Conservation (phyloP, 2,329 filamentous ascomycete species). For the Phaeoacremonium minimum region DNA sequence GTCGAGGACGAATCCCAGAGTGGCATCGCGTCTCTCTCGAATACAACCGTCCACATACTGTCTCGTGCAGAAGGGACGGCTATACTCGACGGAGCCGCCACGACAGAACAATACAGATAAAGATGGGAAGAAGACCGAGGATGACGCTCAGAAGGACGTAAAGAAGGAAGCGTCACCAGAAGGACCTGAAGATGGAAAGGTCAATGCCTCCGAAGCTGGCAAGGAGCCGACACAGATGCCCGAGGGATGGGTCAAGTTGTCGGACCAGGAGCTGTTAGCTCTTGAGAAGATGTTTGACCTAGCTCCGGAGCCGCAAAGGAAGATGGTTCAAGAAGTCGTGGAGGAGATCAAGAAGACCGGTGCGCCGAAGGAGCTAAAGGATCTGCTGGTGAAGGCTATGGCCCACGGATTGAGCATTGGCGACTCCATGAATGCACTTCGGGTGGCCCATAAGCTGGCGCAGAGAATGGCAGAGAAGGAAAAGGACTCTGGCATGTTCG, state of each 20-base stretch:
- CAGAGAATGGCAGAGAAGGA: conserved; percentile 24
- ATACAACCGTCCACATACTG: conserved; percentile 13
- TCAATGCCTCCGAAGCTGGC: not conserved
- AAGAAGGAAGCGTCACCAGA: conserved; percentile 1
- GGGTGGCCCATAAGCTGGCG: conserved; percentile 52
- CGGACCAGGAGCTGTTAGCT: conserved; percentile 40
- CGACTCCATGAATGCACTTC: conserved; percentile 55
- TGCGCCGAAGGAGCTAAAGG: conserved; percentile 63
- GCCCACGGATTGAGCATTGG: conserved; percentile 38
- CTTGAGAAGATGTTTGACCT: conserved; percentile 57
- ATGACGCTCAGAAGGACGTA: not conserved
- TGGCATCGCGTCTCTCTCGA: conserved; percentile 13
- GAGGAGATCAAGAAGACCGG: conserved; percentile 62
- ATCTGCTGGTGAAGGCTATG: conserved; percentile 53
- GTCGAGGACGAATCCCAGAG: conserved; percentile 12
- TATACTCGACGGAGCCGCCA: conserved; percentile 16
- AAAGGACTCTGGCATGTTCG: conserved; percentile 13
- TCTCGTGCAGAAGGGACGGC: conserved; percentile 12
- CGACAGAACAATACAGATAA: conserved; percentile 5
- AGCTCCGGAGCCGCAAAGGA: conserved; percentile 58
- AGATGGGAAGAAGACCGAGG: conserved; percentile 2
- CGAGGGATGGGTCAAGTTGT: conserved; percentile 42
- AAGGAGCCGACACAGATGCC: conserved; percentile 22
- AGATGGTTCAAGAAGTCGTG: conserved; percentile 56
- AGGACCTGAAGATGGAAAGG: conserved; percentile 1